Base-by-base conservation (phyloP, 768 basidiomycete genomes). In the Boletus sp. region DNA sequence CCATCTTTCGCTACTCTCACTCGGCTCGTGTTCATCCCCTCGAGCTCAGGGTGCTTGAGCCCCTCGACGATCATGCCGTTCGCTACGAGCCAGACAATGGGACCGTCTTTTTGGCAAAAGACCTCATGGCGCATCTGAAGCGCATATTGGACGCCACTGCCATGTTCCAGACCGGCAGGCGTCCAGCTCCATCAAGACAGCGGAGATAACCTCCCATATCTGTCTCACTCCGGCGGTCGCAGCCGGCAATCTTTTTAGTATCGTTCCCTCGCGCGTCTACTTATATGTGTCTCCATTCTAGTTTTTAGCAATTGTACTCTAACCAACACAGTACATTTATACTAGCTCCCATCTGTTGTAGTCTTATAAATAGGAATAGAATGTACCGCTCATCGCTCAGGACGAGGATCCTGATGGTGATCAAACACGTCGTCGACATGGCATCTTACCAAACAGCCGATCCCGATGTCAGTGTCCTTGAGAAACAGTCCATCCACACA, bases 71-170 rank as follows among this genome's bases (percentile, higher is more conserved):
- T 8, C 69, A 69, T 23, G 69, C 75, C 41, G 71, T 78, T 37
- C 76, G 74, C 11, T 84, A 84, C 53, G 83, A 85, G 53, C 78
- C 81, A 56, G 83, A 83, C 50, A 82, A 69, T 44, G 83, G 77
- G 51, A 81, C 78, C 5, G 82, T 84, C 13, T 84, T 83, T 57
- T 72, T 85, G 23, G 81, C 83, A 9, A 79, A 76, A 51, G 74
- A 81, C 33, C 65, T 67, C 27, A 62, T 73, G 63, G 51, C 49
- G 7, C 67, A 58, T 47, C 38, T 71, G 2, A 68, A 60, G 38
- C 60, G 66, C 27, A 68, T 71, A 15, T 30, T 73, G 51, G 61
- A 74, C 37, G 58, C 70, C 37, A 39, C 59, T 21, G 54, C 61
- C 37, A 55, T 58, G 56, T 17, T 59, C 11, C 52, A 51, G 44